These are phyloP conservation scores for Linderniella brevidens DNA, from an alignment of 257 asterid species.

Conservation along the genomic window DNA sequence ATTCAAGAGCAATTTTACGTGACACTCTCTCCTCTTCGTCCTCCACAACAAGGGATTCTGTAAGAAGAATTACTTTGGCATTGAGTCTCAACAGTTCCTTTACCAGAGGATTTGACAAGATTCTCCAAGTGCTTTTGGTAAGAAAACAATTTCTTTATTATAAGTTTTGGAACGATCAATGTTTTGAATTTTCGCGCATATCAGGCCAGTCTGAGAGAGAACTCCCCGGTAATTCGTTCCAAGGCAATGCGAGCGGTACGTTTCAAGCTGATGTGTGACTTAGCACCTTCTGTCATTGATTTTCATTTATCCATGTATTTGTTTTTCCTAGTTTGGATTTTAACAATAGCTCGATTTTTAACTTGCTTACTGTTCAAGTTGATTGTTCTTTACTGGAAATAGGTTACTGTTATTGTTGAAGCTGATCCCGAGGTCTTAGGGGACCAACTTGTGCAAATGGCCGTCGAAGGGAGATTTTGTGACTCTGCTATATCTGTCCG, in stretches of 20 bases:
- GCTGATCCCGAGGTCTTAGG: conserved; percentile 98
- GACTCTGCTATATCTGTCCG: conserved; percentile 93
- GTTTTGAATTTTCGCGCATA: conserved; percentile 11
- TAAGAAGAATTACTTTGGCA: conserved; percentile 67
- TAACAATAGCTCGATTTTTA: conserved; percentile 2
- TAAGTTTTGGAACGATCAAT: conserved; percentile 7
- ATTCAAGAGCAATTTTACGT: conserved; percentile 54
- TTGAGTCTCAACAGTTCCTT: conserved; percentile 86
- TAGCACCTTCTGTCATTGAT: conserved; percentile 2
- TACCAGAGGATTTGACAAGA: conserved; percentile 91
- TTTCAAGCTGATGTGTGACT: conserved; percentile 6
- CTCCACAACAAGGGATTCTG: conserved; percentile 54
- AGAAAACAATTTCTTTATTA: conserved; percentile 21
- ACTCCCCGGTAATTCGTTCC: conserved; percentile 89
- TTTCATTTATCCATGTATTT: conserved; percentile 1
- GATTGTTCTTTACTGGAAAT: conserved; percentile 16
- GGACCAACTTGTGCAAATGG: conserved; percentile 71
- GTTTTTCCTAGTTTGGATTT: conserved; percentile 9
- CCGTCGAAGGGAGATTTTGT: conserved; percentile 97
- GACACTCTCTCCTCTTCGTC: conserved; percentile 40
- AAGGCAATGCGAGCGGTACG: conserved; percentile 97
- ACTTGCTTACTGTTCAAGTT: not conserved
- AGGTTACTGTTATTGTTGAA: conserved; percentile 96
- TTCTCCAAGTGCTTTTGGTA: conserved; percentile 92
- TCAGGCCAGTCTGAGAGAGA: conserved; percentile 93